Percentiles rank a stretch among this genome's conserved stretches.
Conservation (phyloP, 768 basidiomycete species). For the Plicaturopsis crispa region DNA sequence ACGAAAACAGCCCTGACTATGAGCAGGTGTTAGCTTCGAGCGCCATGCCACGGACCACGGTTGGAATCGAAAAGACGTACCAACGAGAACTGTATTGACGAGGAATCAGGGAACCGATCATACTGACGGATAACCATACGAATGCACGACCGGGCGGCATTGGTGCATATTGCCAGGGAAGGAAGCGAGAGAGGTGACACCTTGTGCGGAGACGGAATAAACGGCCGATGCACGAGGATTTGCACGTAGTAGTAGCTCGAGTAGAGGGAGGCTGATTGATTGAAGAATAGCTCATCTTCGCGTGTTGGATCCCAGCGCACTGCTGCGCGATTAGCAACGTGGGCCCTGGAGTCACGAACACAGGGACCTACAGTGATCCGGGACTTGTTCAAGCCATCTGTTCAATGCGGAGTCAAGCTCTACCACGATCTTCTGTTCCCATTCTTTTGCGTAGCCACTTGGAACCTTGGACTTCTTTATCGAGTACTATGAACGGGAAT, state of each 20-base stretch:
- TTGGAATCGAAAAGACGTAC: too few species aligned
- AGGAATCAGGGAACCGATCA: background rate
- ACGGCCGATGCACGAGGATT: slow-evolving; percentile 40
- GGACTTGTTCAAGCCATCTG: slow-evolving; percentile 38
- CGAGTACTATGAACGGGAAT: slow-evolving; percentile 32
- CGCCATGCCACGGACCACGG: too few species aligned
- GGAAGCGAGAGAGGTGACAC: background rate
- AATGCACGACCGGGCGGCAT: background rate
- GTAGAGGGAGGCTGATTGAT: slow-evolving; percentile 31
- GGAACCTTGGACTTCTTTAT: slow-evolving; percentile 35
- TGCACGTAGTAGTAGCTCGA: slow-evolving; percentile 32
- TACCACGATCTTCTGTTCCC: slow-evolving; percentile 41
- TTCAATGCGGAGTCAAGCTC: slow-evolving; percentile 43
- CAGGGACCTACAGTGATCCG: slow-evolving; percentile 29
- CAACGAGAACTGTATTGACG: background rate
- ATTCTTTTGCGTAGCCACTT: slow-evolving; percentile 26
- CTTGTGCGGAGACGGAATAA: slow-evolving; percentile 23
- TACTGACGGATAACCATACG: too few species aligned
- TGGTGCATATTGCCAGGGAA: background rate
- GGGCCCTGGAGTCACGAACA: slow-evolving; percentile 31
- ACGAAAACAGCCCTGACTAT: slow-evolving; percentile 25
- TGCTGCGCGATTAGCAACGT: too few species aligned
- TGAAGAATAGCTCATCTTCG: slow-evolving; percentile 27
- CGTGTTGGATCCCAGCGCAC: slow-evolving; percentile 39
- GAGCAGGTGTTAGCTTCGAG: too few species aligned